These are phyloP conservation scores for Pythium sp. DNA, from an alignment of 352 stramenopile species.

Conservation along the genomic window DNA sequence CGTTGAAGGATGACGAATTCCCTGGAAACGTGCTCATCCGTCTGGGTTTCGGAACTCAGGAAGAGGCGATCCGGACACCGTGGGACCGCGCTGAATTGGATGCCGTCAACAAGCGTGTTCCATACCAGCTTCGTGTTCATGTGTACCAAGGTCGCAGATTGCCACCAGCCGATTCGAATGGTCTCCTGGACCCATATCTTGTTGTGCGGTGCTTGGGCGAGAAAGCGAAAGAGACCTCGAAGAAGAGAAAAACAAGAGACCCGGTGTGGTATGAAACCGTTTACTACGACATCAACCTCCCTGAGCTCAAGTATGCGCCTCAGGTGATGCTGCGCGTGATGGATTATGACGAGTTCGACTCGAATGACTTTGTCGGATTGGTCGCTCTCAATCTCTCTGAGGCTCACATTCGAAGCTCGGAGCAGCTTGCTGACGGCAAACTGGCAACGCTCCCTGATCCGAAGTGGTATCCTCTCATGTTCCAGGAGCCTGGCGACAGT, in stretches of 20 bases:
- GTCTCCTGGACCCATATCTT: constrained; percentile 81
- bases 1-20: constrained; percentile 72
- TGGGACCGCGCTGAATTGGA: constrained; percentile 58
- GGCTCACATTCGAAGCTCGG: constrained; percentile 61
- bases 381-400: constrained; percentile 66
- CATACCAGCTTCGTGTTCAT: constrained; percentile 82
- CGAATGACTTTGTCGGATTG: constrained; percentile 67
- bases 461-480: constrained; percentile 75
- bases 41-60: constrained; percentile 73
- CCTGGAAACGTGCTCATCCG: constrained; percentile 79
- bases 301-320: constrained; percentile 69
- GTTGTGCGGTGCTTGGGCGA: constrained; percentile 78
- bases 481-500: constrained; percentile 72
- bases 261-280: constrained; percentile 88
- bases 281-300: constrained; percentile 84
- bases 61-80: constrained; percentile 52
- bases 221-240: constrained; percentile 67
- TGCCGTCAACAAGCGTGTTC: constrained; percentile 71
- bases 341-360: constrained; percentile 77
- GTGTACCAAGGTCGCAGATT: constrained; percentile 81
- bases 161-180: constrained; percentile 81
- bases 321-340: constrained; percentile 81
- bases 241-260: constrained; percentile 79
- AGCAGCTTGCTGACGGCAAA: constrained; percentile 49
- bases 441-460: constrained; percentile 49